These are phyloP conservation scores for Claviceps arundinis DNA, from an alignment of 2,329 filamentous ascomycete genomes.

Conservation along the genomic window DNA sequence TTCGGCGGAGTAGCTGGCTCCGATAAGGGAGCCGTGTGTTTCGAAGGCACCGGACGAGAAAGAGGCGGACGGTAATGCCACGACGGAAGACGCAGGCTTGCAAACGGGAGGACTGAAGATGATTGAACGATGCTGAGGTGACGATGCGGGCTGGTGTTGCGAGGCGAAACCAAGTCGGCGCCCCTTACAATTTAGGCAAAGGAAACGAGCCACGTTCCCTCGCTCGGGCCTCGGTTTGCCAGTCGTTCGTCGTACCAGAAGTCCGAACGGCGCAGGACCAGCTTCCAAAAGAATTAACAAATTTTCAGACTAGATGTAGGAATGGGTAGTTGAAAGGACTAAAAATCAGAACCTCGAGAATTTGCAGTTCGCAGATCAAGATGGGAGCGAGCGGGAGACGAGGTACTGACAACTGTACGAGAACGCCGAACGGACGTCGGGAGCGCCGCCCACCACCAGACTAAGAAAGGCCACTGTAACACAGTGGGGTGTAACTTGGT, in stretches of 20 bases:
- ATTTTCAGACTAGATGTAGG: neutral
- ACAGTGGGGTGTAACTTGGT: too few relatives aligned
- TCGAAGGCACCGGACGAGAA: neutral
- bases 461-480: too few relatives aligned
- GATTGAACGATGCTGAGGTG: neutral
- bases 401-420: too few relatives aligned
- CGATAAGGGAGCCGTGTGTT: neutral
- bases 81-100: neutral
- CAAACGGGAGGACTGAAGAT: neutral
- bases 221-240: constrained; percentile 6
- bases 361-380: too few relatives aligned
- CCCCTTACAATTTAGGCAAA: constrained; percentile 3
- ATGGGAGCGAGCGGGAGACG: too few relatives aligned
- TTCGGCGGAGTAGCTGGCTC: constrained; percentile 2
- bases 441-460: too few relatives aligned
- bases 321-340: too few relatives aligned
- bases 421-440: too few relatives aligned
- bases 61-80: neutral
- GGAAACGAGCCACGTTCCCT: constrained; percentile 3
- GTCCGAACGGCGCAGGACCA: neutral
- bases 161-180: neutral
- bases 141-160: constrained; percentile 1
- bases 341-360: too few relatives aligned
- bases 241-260: neutral
- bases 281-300: neutral